phyloP scores from a whole-genome alignment of 805 yeast species.

The Candida railenensis region DNA sequence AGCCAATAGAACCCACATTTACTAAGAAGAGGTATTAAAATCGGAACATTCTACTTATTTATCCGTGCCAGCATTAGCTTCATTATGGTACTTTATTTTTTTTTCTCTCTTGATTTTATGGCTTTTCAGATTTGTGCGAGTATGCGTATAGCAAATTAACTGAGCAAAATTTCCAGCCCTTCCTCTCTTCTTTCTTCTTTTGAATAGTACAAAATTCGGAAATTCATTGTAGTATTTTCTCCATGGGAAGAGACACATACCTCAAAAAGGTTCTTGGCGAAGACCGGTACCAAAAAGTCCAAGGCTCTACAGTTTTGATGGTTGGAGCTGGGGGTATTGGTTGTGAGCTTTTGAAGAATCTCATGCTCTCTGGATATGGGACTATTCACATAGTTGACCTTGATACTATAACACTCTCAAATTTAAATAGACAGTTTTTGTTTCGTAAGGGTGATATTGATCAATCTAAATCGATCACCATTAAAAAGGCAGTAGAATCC shows the following conservation, averaged over 20 bases:
- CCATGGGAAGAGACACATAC: constrained; percentile 41
- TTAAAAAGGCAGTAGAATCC: constrained; percentile 72
- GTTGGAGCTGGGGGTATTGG: constrained; percentile 99
- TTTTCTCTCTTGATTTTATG: no score
- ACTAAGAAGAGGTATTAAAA: no score
- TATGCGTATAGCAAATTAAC: no score
- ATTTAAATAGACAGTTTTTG: constrained; percentile 88
- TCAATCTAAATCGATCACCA: constrained; percentile 82
- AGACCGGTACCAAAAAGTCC: constrained; percentile 25
- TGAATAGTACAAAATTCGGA: no score
- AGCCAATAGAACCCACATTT: no score
- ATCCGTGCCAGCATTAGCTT: no score
- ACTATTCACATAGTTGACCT: constrained; percentile 91
- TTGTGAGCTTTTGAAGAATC: constrained; percentile 81
- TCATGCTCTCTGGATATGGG: constrained; percentile 76
- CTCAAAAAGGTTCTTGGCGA: constrained; percentile 46
- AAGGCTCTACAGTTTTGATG: constrained; percentile 58
- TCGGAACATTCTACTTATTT: no score
- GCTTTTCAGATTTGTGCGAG: no score
- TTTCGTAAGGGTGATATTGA: constrained; percentile 89
- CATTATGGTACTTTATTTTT: no score
- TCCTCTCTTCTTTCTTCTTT: no score
- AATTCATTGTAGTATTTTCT: no score
- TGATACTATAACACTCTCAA: constrained; percentile 91
- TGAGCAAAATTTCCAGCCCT: no score